These are phyloP conservation scores for Penicillium parvum DNA, from an alignment of 495 filamentous ascomycete species.

Conservation along the genomic window DNA sequence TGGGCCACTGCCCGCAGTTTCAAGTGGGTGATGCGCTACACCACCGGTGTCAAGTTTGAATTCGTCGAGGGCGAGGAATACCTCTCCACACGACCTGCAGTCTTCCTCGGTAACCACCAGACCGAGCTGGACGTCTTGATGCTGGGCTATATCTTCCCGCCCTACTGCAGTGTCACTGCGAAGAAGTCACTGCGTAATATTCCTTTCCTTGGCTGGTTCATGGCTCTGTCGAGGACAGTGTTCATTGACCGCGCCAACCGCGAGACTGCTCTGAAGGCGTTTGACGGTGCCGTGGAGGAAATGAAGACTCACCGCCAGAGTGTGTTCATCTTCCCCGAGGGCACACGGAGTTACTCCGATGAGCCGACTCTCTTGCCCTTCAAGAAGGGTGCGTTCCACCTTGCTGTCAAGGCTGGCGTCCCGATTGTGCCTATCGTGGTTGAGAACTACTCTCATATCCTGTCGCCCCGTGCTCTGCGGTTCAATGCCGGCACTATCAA, in stretches of 20 bases:
- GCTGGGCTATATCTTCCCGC: constrained; percentile 81
- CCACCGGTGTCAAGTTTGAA: constrained; percentile 75
- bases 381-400: constrained; percentile 97
- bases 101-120: constrained; percentile 93
- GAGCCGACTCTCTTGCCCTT: constrained; percentile 80
- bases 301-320: constrained; percentile 74
- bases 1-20: constrained; percentile 80
- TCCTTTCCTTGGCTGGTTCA: constrained; percentile 97
- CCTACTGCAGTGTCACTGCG: constrained; percentile 87
- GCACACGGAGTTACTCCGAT: constrained; percentile 83
- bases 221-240: constrained; percentile 81
- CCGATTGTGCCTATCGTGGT: constrained; percentile 85
- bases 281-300: constrained; percentile 73
- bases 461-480: constrained; percentile 62
- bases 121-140: constrained; percentile 91
- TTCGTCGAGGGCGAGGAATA: constrained; percentile 63
- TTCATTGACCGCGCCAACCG: constrained; percentile 91
- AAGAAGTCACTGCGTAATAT: constrained; percentile 76
- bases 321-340: constrained; percentile 93
- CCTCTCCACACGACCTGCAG: constrained; percentile 70
- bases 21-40: constrained; percentile 70
- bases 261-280: constrained; percentile 75
- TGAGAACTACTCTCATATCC: constrained; percentile 78
- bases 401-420: constrained; percentile 89
- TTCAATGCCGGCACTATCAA: constrained; percentile 76